These are phyloP conservation scores for Dictyophora rubrovolvata DNA, from an alignment of 768 basidiomycete genomes.

Conservation along the genomic window DNA sequence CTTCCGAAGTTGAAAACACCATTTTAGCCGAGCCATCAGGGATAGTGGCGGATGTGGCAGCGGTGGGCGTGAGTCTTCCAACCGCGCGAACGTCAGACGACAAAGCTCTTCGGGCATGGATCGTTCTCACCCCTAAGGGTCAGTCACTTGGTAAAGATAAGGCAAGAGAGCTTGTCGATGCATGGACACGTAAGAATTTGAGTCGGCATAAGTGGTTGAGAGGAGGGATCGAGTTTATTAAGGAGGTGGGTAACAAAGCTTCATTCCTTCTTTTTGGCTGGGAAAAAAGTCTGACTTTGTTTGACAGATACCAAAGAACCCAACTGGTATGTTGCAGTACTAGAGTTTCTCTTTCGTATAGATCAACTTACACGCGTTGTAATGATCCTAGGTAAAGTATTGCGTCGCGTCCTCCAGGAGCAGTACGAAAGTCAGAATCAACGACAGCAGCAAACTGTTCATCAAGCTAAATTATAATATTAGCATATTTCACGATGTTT, in stretches of 20 bases:
- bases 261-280: too few relatives aligned
- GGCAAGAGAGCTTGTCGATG: conserved; percentile 39
- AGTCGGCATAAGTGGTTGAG: conserved; percentile 71
- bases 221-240: conserved; percentile 59
- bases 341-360: neutral
- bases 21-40: conserved; percentile 50
- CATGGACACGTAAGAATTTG: conserved; percentile 51
- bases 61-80: conserved; percentile 54
- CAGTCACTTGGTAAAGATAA: conserved; percentile 28
- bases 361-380: neutral
- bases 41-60: conserved; percentile 54
- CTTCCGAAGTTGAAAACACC: conserved; percentile 66
- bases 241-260: conserved; percentile 43
- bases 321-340: neutral
- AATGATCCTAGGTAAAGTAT: conserved; percentile 40
- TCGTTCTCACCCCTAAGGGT: conserved; percentile 53
- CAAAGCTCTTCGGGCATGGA: conserved; percentile 68
- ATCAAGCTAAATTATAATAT: neutral
- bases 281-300: neutral
- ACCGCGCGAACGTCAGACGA: conserved; percentile 65
- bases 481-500: too few relatives aligned
- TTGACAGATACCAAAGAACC: conserved; percentile 3
- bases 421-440: conserved; percentile 11
- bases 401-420: conserved; percentile 53
- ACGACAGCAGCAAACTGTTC: neutral